These are phyloP conservation scores for Fraxinus americana DNA, from an alignment of 257 asterid species.

Conservation along the genomic window DNA sequence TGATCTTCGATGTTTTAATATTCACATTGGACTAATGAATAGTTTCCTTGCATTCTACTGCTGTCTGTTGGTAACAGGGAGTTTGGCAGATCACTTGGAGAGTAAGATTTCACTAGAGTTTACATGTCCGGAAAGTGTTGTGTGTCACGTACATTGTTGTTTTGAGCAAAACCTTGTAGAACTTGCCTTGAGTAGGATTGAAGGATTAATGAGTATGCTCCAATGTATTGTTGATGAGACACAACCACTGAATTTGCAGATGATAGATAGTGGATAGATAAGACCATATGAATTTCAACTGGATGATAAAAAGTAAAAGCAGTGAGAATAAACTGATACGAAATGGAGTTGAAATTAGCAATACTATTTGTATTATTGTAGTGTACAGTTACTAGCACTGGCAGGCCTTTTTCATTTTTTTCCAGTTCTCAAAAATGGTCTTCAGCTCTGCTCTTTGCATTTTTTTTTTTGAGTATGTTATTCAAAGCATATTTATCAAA, in stretches of 20 bases:
- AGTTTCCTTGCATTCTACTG: background rate
- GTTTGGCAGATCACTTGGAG: background rate
- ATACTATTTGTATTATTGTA: background rate
- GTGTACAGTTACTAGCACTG: background rate
- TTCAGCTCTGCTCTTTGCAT: background rate
- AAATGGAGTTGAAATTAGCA: background rate
- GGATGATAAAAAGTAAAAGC: background rate
- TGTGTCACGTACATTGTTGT: background rate
- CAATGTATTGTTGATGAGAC: background rate
- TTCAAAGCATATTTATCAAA: too few species aligned
- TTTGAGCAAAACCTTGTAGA: background rate
- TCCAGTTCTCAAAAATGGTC: background rate
- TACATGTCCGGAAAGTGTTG: background rate
- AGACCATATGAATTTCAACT: background rate
- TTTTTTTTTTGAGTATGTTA: too few species aligned
- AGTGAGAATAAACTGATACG: background rate
- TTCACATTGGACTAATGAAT: background rate
- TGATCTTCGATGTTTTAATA: background rate
- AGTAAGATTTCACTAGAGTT: background rate
- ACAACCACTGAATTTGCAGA: background rate
- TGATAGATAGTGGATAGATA: background rate
- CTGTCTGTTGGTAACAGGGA: background rate
- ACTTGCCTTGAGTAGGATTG: slow-evolving; percentile 1
- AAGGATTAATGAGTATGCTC: slow-evolving; percentile 7
- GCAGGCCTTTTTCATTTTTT: background rate